Conservation (phyloP, 805 yeast species). For the Metschnikowia shivogae region DNA sequence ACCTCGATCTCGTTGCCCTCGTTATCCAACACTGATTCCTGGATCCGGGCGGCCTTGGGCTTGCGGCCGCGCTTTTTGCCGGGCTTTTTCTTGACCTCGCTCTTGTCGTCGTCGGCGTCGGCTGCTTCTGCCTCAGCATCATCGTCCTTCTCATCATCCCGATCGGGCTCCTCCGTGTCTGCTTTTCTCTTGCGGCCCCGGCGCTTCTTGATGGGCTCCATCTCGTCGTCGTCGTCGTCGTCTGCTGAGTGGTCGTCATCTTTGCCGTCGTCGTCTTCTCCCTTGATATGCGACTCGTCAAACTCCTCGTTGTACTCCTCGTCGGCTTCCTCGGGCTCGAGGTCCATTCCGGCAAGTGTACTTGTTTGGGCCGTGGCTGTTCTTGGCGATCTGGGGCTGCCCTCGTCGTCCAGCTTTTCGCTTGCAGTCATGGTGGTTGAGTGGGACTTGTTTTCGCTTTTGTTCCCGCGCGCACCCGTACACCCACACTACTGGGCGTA, state of each 20-base stretch:
- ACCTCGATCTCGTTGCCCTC: conserved; percentile 65
- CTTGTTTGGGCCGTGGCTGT: conserved; percentile 12
- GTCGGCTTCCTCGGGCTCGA: conserved; percentile 19
- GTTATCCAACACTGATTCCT: conserved; percentile 51
- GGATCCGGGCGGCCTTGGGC: conserved; percentile 33
- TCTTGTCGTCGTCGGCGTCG: conserved; percentile 8
- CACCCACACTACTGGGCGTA: background rate
- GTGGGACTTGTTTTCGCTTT: conserved; percentile 1
- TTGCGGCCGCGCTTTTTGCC: conserved; percentile 31
- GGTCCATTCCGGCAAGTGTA: conserved; percentile 18
- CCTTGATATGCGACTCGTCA: conserved; percentile 17
- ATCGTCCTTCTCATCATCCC: conserved; percentile 8
- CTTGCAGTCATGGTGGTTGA: conserved; percentile 3
- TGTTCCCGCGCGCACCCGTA: conserved; percentile 1
- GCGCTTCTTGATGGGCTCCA: conserved; percentile 9
- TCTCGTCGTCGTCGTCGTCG: conserved; percentile 8
- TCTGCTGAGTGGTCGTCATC: conserved; percentile 19
- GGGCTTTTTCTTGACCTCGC: conserved; percentile 25
- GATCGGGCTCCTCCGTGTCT: conserved; percentile 15
- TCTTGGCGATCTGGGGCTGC: conserved; percentile 14
- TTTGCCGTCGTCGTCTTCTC: conserved; percentile 16
- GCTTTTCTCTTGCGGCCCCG: conserved; percentile 17
- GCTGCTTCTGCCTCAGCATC: conserved; percentile 5
- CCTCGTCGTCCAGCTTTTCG: conserved; percentile 10
- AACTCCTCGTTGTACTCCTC: conserved; percentile 18